Percentiles rank a stretch among this genome's conserved stretches.
Conservation (phyloP, 768 basidiomycete genomes). For the Phanerochaete sordida region DNA sequence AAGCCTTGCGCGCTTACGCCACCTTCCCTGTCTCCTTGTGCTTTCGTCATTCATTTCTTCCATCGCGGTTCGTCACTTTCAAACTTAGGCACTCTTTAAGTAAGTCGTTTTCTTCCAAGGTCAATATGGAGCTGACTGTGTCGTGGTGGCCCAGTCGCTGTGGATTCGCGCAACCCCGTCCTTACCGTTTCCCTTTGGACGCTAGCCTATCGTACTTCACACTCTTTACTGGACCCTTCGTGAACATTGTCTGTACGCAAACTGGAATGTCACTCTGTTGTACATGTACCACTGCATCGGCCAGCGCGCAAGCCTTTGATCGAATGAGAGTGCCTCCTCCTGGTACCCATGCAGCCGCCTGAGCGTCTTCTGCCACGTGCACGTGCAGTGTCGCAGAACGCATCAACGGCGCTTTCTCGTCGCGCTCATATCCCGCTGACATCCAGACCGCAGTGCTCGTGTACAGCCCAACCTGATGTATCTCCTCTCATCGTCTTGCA, state of each 20-base stretch:
- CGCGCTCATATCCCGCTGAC: background rate
- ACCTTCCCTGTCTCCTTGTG: background rate
- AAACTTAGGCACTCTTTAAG: background rate
- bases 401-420: background rate
- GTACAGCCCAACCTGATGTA: background rate
- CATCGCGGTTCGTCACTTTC: background rate
- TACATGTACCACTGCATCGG: background rate
- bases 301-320: background rate
- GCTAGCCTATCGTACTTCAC: background rate
- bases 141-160: background rate
- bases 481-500: background rate
- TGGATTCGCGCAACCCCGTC: background rate
- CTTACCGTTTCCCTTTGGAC: background rate
- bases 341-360: too few relatives aligned
- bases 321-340: too few relatives aligned
- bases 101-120: background rate
- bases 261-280: background rate
- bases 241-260: background rate
- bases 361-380: too few relatives aligned
- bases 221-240: background rate
- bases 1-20: background rate
- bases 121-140: background rate
- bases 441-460: background rate
- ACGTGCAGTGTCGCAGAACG: background rate
- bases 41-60: background rate